A percentile compares a stretch with the other conserved stretches of the same genome.
Evolutionary conservation across 306 rosid genomes (phyloP).

Genomic region (Rosa lucieae): DNA sequence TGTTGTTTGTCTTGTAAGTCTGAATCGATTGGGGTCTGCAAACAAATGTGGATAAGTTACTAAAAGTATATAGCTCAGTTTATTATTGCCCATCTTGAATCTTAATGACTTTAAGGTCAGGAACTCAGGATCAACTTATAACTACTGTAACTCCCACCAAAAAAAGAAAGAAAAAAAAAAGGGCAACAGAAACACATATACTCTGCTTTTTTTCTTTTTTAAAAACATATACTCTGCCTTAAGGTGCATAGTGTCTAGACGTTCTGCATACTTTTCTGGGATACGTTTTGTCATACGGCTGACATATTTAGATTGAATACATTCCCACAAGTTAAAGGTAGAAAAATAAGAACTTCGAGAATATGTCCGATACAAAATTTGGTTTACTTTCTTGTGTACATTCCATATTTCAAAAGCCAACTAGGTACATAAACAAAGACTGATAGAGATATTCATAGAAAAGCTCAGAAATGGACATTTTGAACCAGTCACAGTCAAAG

Average conservation of each 20-base stretch:
- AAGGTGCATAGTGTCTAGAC: neutral
- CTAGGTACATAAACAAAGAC: neutral
- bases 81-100: neutral
- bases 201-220: neutral
- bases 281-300: neutral
- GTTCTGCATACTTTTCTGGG: neutral
- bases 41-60: neutral
- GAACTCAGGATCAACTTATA: neutral
- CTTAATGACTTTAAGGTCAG: neutral
- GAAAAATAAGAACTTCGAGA: neutral
- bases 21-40: conserved; percentile 44
- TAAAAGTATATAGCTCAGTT: neutral
- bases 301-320: neutral
- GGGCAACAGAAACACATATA: neutral
- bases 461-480: neutral
- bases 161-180: neutral
- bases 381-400: neutral
- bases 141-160: neutral
- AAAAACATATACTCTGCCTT: neutral
- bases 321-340: neutral
- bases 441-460: neutral
- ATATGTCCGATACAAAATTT: neutral
- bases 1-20: conserved; percentile 42
- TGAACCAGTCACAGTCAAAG: neutral
- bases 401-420: neutral